These are phyloP conservation scores for Tulasnella sp. DNA, from an alignment of 768 basidiomycete species.

Conservation along the genomic window DNA sequence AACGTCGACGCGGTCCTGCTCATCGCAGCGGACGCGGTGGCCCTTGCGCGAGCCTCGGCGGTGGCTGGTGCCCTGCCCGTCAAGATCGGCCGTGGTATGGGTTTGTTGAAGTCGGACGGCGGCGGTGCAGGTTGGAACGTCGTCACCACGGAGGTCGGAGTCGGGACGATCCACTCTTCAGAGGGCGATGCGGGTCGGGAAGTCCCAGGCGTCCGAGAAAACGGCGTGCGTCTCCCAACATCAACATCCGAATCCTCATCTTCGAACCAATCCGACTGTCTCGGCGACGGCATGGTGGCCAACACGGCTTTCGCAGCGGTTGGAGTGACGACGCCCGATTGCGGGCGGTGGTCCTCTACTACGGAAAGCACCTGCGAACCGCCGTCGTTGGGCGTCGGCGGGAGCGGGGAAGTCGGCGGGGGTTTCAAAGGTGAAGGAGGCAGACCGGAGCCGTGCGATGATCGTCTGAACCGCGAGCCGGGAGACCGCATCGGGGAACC, in stretches of 20 bases:
- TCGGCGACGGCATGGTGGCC: background rate
- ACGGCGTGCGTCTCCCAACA: background rate
- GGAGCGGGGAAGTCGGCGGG: slow-evolving; percentile 6
- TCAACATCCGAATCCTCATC: background rate
- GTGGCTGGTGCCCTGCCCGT: background rate
- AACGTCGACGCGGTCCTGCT: background rate
- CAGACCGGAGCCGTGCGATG: background rate
- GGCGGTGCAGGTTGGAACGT: background rate
- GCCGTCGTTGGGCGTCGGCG: slow-evolving; percentile 6
- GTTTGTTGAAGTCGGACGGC: background rate
- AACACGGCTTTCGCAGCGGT: background rate
- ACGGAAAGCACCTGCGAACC: background rate
- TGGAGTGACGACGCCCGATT: background rate
- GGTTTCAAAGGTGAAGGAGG: background rate
- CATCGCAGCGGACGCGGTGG: background rate
- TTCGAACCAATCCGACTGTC: slow-evolving; percentile 11
- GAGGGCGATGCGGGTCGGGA: background rate
- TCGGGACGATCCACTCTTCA: background rate
- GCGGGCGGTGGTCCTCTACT: background rate
- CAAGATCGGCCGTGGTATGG: background rate
- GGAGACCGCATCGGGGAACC: background rate
- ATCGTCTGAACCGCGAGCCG: background rate
- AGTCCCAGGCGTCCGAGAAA: background rate
- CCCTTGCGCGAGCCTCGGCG: background rate
- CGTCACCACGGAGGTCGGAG: background rate